Base-by-base conservation (phyloP, 495 filamentous ascomycete genomes). In the Usnea hakonensis region DNA sequence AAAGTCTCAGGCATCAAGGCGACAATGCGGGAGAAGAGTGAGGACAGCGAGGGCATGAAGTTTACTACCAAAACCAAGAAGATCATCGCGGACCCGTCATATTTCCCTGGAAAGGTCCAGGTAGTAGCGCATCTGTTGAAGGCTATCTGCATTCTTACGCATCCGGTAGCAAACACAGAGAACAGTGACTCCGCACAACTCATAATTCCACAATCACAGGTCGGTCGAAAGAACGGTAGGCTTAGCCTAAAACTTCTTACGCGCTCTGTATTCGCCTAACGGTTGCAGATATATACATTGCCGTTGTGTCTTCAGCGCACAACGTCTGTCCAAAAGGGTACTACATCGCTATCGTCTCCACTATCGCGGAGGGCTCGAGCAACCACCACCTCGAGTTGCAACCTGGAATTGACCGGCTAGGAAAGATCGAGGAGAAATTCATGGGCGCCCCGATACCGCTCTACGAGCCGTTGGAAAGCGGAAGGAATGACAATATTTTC, bases 261-360 rank as follows among this genome's bases (percentile, higher is more conserved):
- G 19, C 23, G 36, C 19, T 33, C 5, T 66, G 41, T 54, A 35
- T 2, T 43, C 38, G 28, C 53, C 74, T 80, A 61, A 78, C 65
- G 19, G 1, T 11, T 46, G 1, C 67, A 94, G 91, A 99, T 75
- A 95, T 99, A 74, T 99, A 99, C 79, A 90, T 99, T 72, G 93
- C 95, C 54, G 85, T 94, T 71, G 92, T 99, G 65, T 96, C 91
- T 10, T 89, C 91, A 33, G 90, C 93, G 11, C 95, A 97, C 80
- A 97, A 95, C 71, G 95, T 97, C 68, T 97, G 95, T 78, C 94
- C 95, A 60, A 96, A 96, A 81, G 94, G 92, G 46, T 97, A 97
- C 83, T 97, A 95, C 79, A 91, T 99, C 67, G 95, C 94, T 64
- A 97, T 96, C 67, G 91, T 99, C 58, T 95, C 90, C 55, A 99